Conservation (phyloP, 345 rosid genomes). For the Erucastrum elatum region DNA sequence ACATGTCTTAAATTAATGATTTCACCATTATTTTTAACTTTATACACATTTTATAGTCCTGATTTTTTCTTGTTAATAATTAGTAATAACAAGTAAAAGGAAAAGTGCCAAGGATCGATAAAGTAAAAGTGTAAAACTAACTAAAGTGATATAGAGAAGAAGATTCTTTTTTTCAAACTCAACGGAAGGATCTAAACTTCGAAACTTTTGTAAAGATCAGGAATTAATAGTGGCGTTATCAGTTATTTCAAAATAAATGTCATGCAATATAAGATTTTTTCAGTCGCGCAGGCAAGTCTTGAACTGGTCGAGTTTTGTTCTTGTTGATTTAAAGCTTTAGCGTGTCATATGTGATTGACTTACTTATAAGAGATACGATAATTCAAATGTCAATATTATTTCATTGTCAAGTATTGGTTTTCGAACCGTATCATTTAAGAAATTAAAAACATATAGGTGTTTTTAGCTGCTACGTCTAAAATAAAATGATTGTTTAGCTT, state of each 20-base stretch:
- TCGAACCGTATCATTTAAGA: background rate
- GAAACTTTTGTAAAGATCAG: slow-evolving; percentile 21
- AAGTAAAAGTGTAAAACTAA: slow-evolving; percentile 18
- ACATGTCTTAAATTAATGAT: background rate
- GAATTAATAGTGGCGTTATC: slow-evolving; percentile 24
- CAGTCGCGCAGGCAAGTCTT: background rate
- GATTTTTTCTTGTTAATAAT: background rate
- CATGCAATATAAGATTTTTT: background rate
- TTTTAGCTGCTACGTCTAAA: background rate
- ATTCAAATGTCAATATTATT: background rate
- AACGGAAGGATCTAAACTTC: slow-evolving; percentile 6
- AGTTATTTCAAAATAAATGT: slow-evolving; percentile 40
- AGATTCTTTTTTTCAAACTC: slow-evolving; percentile 17
- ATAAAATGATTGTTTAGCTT: background rate
- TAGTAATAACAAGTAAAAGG: slow-evolving; percentile 15
- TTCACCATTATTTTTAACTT: background rate
- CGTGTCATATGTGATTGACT: background rate
- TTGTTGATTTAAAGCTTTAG: slow-evolving; percentile 3
- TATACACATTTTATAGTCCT: background rate
- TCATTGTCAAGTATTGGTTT: background rate
- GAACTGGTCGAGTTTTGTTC: background rate
- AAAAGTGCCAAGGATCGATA: slow-evolving; percentile 15
- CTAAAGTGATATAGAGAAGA: slow-evolving; percentile 22
- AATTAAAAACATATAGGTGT: background rate
- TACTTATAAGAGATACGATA: background rate